Conservation (phyloP, 345 rosid species). For the Adansonia digitata region DNA sequence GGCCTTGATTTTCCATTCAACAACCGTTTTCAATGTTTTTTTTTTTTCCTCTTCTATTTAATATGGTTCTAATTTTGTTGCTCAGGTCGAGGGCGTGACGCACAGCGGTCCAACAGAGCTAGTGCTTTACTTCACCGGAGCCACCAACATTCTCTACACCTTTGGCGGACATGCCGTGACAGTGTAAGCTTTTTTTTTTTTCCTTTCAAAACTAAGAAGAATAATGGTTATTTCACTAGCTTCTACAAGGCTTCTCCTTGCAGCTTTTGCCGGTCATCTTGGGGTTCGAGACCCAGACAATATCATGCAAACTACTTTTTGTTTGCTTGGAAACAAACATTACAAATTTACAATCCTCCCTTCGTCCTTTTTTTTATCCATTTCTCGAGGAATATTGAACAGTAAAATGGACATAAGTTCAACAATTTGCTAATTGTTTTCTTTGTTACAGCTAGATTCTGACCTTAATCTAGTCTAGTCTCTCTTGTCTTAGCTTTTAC, state of each 20-base stretch:
- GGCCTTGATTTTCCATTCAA: neutral
- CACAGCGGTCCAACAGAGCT: slow-evolving; percentile 77
- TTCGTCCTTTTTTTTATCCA: neutral
- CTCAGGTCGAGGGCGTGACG: slow-evolving; percentile 55
- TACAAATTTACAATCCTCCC: neutral
- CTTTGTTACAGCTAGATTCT: slow-evolving; percentile 8
- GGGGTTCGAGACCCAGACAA: slow-evolving; percentile 44
- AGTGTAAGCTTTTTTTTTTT: slow-evolving; percentile 53
- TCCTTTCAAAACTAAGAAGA: neutral
- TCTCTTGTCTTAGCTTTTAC: slow-evolving; percentile 17
- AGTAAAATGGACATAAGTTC: slow-evolving; percentile 10
- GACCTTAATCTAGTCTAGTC: slow-evolving; percentile 3
- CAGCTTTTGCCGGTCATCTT: slow-evolving; percentile 77
- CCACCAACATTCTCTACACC: slow-evolving; percentile 94
- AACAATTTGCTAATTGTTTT: neutral
- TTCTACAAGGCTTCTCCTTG: slow-evolving; percentile 69
- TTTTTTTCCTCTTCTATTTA: neutral
- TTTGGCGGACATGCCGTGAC: slow-evolving; percentile 99
- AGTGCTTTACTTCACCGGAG: slow-evolving; percentile 97
- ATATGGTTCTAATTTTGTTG: neutral
- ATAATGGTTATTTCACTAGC: neutral
- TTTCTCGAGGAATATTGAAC: slow-evolving; percentile 16
- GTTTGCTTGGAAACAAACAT: slow-evolving; percentile 12
- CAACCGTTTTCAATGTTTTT: neutral
- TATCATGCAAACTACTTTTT: slow-evolving; percentile 28